Evolutionary conservation across 345 rosid genomes (phyloP), one percentile per base, ranked within the genome.

Genomic region (Euphorbia lathyris): DNA sequence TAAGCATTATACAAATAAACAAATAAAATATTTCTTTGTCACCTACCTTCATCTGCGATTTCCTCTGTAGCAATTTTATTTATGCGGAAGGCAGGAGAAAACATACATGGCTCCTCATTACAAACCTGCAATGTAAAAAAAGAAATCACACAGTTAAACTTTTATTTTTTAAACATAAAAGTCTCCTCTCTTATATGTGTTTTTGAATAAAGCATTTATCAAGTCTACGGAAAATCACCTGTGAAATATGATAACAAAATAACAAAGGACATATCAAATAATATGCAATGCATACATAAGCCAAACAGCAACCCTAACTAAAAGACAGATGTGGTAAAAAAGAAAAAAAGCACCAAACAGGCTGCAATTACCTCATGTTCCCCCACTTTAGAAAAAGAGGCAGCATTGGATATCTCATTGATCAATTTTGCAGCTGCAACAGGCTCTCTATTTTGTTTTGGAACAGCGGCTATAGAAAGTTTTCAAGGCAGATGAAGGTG

Each of bases 31-130:
- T 32, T 32, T n/a, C 23, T 58, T 48, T 42, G 48, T 61, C 50
- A 56, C 69, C 34, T 68, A 89, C 95, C 90, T 80, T 66, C 83
- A 77, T 34, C 53, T n/a, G 72, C 53, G 62, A 76, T 72, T 69
- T 78, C 81, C 36, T 65, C 83, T 10, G 77, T 84, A 26, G 73
- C 62, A 66, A 70, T 43, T 74, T 82, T 84, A 32, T 90, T 53
- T 48, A 78, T 57, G 67, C 85, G 88, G 79, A 87, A 87, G 63
- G 80, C 60, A 43, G 96, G 96, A 67, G 92, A 89, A 83, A 89
- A 89, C 60, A 89, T 81, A 47, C 68, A 65, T 3, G 84, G 82
- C 72, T 78, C 79, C 48, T 74, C 86, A 66, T 79, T 51, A 64
- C 58, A 69, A 19, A 52, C 85, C 94, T 89, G 88, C 71, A 66